Base-by-base conservation (phyloP, 1,284 basidiomycete species). In the Ganoderma resinaceum region DNA sequence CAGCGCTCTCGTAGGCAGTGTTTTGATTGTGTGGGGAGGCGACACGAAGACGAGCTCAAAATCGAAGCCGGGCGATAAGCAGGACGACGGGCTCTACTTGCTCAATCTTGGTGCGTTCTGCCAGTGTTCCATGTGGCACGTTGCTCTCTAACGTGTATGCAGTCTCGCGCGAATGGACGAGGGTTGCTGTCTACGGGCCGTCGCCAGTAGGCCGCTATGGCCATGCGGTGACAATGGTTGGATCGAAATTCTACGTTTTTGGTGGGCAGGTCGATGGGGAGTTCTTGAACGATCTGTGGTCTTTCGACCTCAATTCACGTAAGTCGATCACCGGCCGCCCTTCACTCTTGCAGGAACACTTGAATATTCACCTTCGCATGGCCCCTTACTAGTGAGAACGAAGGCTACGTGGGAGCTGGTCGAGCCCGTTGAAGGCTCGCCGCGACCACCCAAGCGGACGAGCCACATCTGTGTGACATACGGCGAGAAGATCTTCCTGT, bases 1-100 rank as follows among this genome's bases (percentile, higher is more conserved):
- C 1, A 94, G 94, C 78, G 97, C 97, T 18, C 91, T 99, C 60
- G 95, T 99, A 68, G 96, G 95, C 80, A 96, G 95, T 76, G 97
- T 99, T 60, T 86, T 99, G 74, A 95, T 99, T 70, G 93, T 99
- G 6, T 99, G 98, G 97, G 98, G 98, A 68, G 98, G 98, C 40
- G 98, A 99, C 79, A 99, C 97, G 3, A 93, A 92, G 81, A 89
- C 90, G 16, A 89, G 90, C 71, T 82, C 83, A 31, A 89, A 89
- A 78, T 85, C 89, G 26, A 87, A 87, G 70, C 87, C 89, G 14
- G 85, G 87, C 14, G 96, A 97, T 74, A 89, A 88, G 75, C 95
- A 97, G 81, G 98, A 99, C 79, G 95, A 99, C 78, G 93, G 91
- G 0, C 84, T 99, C 58, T 99, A 99, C 83, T 84, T 99, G n/a